phyloP scores from a whole-genome alignment of 768 basidiomycete species.

The Xerocomellus intermedius region DNA sequence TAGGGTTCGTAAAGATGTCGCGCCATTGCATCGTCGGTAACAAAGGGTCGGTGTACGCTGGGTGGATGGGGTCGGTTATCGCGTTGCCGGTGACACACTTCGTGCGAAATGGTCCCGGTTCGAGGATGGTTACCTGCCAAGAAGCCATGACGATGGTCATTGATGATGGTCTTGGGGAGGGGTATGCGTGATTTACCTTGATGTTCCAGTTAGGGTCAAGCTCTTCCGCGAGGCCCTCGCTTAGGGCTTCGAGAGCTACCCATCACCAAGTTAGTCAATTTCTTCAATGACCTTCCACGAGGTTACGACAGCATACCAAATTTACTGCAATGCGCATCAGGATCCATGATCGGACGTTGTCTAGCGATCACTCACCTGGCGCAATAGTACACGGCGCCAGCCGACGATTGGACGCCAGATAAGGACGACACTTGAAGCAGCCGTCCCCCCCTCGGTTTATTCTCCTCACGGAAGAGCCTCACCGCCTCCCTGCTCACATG shows the following conservation, averaged over 20 bases:
- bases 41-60: slow-evolving; percentile 11
- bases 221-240: slow-evolving; percentile 13
- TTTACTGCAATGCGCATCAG: slow-evolving; percentile 12
- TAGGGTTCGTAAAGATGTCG: not conserved
- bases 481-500: slow-evolving; percentile 37
- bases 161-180: not conserved
- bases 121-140: slow-evolving; percentile 4
- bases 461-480: slow-evolving; percentile 23
- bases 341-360: not conserved
- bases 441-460: slow-evolving; percentile 36
- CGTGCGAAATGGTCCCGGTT: slow-evolving; percentile 1
- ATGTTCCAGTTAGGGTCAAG: slow-evolving; percentile 25
- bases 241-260: slow-evolving; percentile 14
- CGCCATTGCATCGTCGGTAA: not conserved
- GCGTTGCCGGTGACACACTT: not conserved
- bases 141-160: not conserved
- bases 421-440: slow-evolving; percentile 38
- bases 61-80: slow-evolving; percentile 4
- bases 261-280: not conserved
- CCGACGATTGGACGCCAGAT: slow-evolving; percentile 24
- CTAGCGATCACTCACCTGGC: slow-evolving; percentile 15
- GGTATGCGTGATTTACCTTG: slow-evolving; percentile 3
- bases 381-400: slow-evolving; percentile 19
- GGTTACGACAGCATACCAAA: slow-evolving; percentile 6
- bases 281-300: not conserved